Percentiles rank a stretch among this genome's conserved stretches.
phyloP scores from a whole-genome alignment of 495 filamentous ascomycete species.

The Staphylotrichum tortipilum region DNA sequence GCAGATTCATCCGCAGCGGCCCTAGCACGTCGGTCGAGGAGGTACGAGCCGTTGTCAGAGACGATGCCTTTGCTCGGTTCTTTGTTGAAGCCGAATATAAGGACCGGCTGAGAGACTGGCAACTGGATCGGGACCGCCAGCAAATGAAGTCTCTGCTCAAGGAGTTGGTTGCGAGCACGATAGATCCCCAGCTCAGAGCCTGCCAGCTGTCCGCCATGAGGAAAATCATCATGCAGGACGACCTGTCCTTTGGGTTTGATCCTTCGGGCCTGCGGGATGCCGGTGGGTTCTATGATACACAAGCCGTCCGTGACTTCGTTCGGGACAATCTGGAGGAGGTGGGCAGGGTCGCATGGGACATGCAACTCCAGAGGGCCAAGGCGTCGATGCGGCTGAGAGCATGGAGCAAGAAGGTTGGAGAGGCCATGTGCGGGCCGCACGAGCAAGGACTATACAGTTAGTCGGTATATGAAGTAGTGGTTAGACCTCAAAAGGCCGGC shows the following conservation, averaged over 20 bases:
- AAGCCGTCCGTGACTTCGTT: slow-evolving; percentile 29
- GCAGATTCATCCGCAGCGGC: slow-evolving; percentile 10
- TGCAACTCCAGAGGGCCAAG: slow-evolving; percentile 14
- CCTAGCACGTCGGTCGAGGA: slow-evolving; percentile 4
- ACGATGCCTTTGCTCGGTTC: slow-evolving; percentile 31
- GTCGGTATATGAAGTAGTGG: no score
- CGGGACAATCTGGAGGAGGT: slow-evolving; percentile 26
- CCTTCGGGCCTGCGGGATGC: slow-evolving; percentile 14
- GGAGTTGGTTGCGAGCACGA: slow-evolving; percentile 13
- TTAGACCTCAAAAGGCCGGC: no score
- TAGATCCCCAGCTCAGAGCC: slow-evolving; percentile 14
- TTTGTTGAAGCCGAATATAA: slow-evolving; percentile 21
- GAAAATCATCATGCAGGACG: slow-evolving; percentile 31
- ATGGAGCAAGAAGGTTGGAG: neutral
- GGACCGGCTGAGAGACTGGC: slow-evolving; percentile 20
- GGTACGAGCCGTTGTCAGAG: slow-evolving; percentile 21
- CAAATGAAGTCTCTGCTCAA: slow-evolving; percentile 31
- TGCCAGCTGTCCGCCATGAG: slow-evolving; percentile 23
- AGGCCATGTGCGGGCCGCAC: neutral
- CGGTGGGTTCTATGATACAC: slow-evolving; percentile 33
- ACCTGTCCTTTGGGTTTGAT: slow-evolving; percentile 22
- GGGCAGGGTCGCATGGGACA: slow-evolving; percentile 22
- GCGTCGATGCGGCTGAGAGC: slow-evolving; percentile 18
- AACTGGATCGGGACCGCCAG: slow-evolving; percentile 17
- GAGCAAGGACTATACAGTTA: no score